Evolutionary conservation across 345 rosid genomes (phyloP).

Genomic region (Camelina neglecta): DNA sequence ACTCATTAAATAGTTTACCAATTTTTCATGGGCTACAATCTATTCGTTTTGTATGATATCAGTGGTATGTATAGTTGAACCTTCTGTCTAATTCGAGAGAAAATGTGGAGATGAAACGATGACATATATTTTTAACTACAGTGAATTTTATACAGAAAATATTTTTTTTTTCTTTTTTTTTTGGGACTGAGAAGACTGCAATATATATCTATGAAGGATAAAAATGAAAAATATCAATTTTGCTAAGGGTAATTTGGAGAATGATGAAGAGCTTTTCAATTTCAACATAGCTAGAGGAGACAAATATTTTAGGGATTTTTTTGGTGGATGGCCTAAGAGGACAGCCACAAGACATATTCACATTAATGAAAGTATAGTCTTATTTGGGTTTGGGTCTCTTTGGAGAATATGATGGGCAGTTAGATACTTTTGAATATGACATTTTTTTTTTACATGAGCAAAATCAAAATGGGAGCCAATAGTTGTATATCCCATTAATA

Average conservation of each 20-base stretch:
- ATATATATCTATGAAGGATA: neutral
- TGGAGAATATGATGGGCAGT: conserved; percentile 23
- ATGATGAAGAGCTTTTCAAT: conserved; percentile 30
- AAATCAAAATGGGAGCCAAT: conserved; percentile 3
- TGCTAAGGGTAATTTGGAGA: conserved; percentile 8
- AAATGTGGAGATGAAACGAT: neutral
- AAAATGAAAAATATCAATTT: conserved; percentile 9
- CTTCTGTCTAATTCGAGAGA: too few relatives aligned
- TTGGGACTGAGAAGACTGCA: neutral
- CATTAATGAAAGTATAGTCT: conserved; percentile 26
- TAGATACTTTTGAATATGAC: conserved; percentile 40
- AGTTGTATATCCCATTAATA: neutral
- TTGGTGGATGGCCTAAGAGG: conserved; percentile 33
- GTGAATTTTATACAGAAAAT: neutral
- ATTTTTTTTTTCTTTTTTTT: neutral
- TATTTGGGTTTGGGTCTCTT: conserved; percentile 32
- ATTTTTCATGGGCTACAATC: neutral
- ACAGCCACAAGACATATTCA: conserved; percentile 38
- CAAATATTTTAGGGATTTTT: conserved; percentile 14
- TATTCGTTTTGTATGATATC: too few relatives aligned
- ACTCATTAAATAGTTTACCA: conserved; percentile 12
- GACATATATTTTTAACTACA: neutral
- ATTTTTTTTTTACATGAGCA: neutral
- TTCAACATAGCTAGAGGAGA: conserved; percentile 19
- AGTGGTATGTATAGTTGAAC: too few relatives aligned